Base-by-base conservation (phyloP, 441 rosid species). In the Brassica balearica region DNA sequence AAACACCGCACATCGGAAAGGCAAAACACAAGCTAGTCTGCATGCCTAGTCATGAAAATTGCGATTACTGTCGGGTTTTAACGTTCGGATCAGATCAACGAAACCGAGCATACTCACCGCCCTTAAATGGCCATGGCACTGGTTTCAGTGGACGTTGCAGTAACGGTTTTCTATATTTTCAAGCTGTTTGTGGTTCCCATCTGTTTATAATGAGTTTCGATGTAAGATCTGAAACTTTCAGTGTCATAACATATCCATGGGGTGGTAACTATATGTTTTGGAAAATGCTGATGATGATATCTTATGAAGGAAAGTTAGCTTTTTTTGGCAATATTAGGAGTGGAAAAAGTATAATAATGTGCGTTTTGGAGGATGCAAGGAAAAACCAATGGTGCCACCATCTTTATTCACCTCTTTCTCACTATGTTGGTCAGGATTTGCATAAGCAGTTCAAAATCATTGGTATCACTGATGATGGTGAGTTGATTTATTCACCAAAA, bases 21-120 rank as follows among this genome's bases (percentile, higher is more conserved):
- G 15, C 25, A 9, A 53, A 68, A 69, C 72, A 69, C 46, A 68
- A 68, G 34, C 43, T 63, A 32, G 3, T 63, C 22, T 69, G 58
- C 11, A 23, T 29, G 48, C 48, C 48, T n/a, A 0, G 0, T 20
- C 6, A 0, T 27, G 3, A 3, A 51, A 51, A 8, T 5, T 8
- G 0, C 9, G 8, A 17, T 4, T 22, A 4, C 41, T 60, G 59
- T 23, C 1, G 10, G 43, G 68, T 72, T 72, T 60, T 60, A 14
- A 72, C 68, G 6, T 72, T 41, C 6, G 75, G 75, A 38, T 60
- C 68, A 41, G 15, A 2, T 23, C 25, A 61, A 72, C 27, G 5
- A 23, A 41, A 60, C 43, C 14, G 10, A 61, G 10, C 75, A n/a
- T 8, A n/a, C 27, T 2, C 66, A 71, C 43, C 8, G 2, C 10